Evolutionary conservation across 2,329 filamentous ascomycete genomes (phyloP).

Genomic region (Calonectria pseudoturangicola): DNA sequence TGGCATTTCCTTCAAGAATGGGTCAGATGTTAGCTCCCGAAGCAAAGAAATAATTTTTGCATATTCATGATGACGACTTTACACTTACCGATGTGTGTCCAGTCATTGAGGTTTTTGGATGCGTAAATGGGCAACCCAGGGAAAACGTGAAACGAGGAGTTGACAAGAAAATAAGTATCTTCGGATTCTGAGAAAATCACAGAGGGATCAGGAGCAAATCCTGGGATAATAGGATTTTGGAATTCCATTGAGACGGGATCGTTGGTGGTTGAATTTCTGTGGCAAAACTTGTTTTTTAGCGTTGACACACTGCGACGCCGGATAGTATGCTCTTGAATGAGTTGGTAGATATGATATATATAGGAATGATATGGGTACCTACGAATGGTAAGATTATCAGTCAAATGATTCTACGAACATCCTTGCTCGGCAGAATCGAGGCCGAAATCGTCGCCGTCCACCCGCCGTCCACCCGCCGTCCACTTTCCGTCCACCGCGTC

Average conservation of each 20-base stretch:
- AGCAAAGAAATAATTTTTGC: background rate
- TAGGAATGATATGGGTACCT: background rate
- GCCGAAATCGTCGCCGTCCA: background rate
- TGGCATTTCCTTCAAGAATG: conserved; percentile 14
- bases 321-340: background rate
- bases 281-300: background rate
- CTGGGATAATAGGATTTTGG: conserved; percentile 37
- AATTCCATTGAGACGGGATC: background rate
- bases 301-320: background rate
- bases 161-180: conserved; percentile 34
- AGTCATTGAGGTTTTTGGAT: conserved; percentile 22
- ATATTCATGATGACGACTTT: too few species aligned
- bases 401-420: background rate
- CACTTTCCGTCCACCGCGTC: conserved; percentile 4
- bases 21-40: background rate
- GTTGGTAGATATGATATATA: background rate
- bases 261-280: too few species aligned
- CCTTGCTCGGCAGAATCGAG: background rate
- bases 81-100: conserved; percentile 35
- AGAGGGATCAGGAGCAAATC: conserved; percentile 40
- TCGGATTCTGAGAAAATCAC: conserved; percentile 12
- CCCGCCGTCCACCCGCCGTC: background rate
- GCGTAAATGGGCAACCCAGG: conserved; percentile 38
- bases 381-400: background rate
- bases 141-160: conserved; percentile 37